Conservation (phyloP, 495 filamentous ascomycete species). For the Hypoxylon trugodes region DNA sequence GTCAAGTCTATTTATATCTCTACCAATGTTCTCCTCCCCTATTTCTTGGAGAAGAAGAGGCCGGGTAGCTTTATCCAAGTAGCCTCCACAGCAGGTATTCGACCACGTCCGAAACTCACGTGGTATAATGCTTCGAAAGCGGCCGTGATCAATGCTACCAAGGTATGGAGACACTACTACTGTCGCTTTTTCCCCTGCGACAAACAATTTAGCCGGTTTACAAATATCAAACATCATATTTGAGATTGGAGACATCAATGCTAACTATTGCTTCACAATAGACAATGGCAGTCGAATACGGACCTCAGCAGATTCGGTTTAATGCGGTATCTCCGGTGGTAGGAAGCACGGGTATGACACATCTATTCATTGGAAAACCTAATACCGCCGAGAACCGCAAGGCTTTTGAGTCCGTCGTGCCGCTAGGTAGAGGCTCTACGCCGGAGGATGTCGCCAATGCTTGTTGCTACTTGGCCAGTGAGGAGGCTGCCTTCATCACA, state of each 20-base stretch:
- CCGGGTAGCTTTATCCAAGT: conserved; percentile 73
- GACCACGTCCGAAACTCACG: conserved; percentile 71
- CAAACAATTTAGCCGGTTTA: not conserved
- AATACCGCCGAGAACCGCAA: conserved; percentile 73
- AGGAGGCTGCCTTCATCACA: conserved; percentile 75
- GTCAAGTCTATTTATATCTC: conserved; percentile 69
- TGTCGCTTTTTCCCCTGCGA: not conserved
- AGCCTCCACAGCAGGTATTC: conserved; percentile 67
- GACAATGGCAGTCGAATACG: conserved; percentile 74
- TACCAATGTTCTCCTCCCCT: conserved; percentile 60
- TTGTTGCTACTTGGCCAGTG: conserved; percentile 70
- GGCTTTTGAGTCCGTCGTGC: conserved; percentile 72
- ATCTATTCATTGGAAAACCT: conserved; percentile 70
- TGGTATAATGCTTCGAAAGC: conserved; percentile 78
- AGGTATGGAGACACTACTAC: conserved; percentile 25
- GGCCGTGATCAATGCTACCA: conserved; percentile 67
- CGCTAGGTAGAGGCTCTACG: conserved; percentile 69
- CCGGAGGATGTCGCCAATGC: conserved; percentile 73
- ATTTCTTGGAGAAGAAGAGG: conserved; percentile 63
- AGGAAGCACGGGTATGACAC: conserved; percentile 70
- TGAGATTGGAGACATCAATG: not conserved
- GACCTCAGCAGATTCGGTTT: conserved; percentile 69
- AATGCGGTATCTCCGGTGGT: conserved; percentile 70
- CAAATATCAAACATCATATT: not conserved
- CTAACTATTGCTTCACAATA: conserved; percentile 36